phyloP scores from a whole-genome alignment of 352 stramenopile species.

The Globisporangium parvum region DNA sequence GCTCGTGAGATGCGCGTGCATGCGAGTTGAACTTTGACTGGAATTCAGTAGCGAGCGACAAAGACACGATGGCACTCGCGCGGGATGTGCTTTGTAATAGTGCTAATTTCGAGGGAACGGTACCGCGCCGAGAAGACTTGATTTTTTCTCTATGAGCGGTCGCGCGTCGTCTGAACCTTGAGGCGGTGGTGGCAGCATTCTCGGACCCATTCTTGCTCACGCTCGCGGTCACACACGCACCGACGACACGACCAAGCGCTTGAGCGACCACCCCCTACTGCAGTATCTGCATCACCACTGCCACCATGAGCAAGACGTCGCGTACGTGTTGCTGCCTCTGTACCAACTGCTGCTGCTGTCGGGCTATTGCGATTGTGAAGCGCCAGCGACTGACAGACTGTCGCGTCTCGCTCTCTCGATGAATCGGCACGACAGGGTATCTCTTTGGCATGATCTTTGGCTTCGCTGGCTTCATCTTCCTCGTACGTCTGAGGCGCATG shows the following conservation, averaged over 20 bases:
- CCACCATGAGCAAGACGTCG: slow-evolving; percentile 15
- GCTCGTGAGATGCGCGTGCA: no score
- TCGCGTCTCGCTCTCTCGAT: background rate
- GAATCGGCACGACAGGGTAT: slow-evolving; percentile 32
- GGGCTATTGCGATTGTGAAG: background rate
- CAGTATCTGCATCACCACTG: background rate
- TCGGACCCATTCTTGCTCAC: no score
- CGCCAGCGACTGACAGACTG: background rate
- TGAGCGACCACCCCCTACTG: background rate
- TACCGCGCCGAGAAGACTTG: no score
- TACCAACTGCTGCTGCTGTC: no score
- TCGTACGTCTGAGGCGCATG: slow-evolving; percentile 25
- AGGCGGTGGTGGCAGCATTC: background rate
- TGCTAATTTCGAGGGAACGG: no score
- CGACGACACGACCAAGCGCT: no score
- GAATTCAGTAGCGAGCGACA: background rate
- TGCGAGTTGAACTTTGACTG: background rate
- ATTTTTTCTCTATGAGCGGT: no score
- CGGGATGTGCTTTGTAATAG: no score
- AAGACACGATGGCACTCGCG: slow-evolving; percentile 1
- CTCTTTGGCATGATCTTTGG: slow-evolving; percentile 74
- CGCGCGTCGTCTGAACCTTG: no score
- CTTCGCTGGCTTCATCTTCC: slow-evolving; percentile 74
- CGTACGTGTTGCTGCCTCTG: slow-evolving; percentile 2
- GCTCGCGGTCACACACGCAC: no score